Percentiles rank a stretch among this genome's conserved stretches.
These are phyloP conservation scores for Stygiomarasmius scandens DNA, from an alignment of 1,284 basidiomycete species.

Conservation along the genomic window DNA sequence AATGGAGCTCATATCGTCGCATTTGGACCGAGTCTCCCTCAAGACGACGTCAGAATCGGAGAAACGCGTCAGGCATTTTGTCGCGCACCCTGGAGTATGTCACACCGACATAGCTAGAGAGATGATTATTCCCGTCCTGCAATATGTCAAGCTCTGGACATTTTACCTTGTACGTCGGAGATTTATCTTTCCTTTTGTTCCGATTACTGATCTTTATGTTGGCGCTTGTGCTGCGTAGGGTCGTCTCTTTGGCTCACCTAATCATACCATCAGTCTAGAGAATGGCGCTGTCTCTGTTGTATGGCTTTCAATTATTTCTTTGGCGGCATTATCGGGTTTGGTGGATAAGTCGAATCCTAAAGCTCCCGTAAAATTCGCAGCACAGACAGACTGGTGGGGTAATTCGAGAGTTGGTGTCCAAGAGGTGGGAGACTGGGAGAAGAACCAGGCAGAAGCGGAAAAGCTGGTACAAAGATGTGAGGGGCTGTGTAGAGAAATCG, in stretches of 20 bases:
- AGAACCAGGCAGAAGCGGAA: conserved; percentile 2
- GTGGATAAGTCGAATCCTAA: conserved; percentile 18
- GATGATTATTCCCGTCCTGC: conserved; percentile 51
- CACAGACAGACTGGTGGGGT: conserved; percentile 61
- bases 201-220: neutral
- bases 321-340: conserved; percentile 45
- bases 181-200: neutral
- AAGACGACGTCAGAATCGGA: conserved; percentile 24
- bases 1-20: conserved; percentile 69
- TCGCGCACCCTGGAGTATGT: conserved; percentile 76
- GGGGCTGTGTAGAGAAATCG: neutral
- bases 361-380: conserved; percentile 51
- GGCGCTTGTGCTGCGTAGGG: too few species aligned
- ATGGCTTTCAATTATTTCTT: conserved; percentile 60
- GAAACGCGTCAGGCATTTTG: conserved; percentile 58
- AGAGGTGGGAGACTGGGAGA: conserved; percentile 48
- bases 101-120: conserved; percentile 64
- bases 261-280: conserved; percentile 62
- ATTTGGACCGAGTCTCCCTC: conserved; percentile 53
- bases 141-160: conserved; percentile 54
- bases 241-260: conserved; percentile 63
- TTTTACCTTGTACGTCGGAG: conserved; percentile 71
- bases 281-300: conserved; percentile 69
- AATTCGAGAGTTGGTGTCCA: conserved; percentile 50
- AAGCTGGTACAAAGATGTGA: neutral